Evolutionary conservation across 2,329 filamentous ascomycete genomes (phyloP).

Genomic region (Neonectria sp.): DNA sequence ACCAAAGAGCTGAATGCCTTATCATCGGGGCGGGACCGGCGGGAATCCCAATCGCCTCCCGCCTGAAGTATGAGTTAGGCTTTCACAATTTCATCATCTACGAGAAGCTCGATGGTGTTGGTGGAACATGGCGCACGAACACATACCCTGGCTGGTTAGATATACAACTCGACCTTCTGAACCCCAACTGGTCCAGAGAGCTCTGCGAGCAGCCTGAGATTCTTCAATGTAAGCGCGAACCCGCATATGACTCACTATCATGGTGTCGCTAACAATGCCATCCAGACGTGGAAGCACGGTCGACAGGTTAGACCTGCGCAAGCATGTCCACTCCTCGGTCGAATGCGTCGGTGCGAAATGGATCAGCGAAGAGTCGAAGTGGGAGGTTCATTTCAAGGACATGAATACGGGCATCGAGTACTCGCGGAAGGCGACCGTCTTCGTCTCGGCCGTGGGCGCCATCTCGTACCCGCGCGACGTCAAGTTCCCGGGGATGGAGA

Average conservation of each 20-base stretch:
- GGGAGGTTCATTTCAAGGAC: constrained; percentile 41
- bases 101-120: constrained; percentile 40
- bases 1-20: constrained; percentile 32
- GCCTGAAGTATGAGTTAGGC: constrained; percentile 39
- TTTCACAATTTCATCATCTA: constrained; percentile 43
- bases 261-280: not conserved
- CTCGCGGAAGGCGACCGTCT: constrained; percentile 33
- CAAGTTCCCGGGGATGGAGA: constrained; percentile 49
- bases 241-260: no score
- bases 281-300: constrained; percentile 37
- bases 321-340: constrained; percentile 37
- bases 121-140: constrained; percentile 42
- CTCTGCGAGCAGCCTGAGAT: constrained; percentile 35
- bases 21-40: constrained; percentile 44
- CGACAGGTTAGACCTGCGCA: constrained; percentile 43
- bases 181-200: constrained; percentile 34
- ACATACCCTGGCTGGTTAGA: constrained; percentile 38
- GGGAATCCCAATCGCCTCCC: constrained; percentile 41
- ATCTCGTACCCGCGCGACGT: constrained; percentile 44
- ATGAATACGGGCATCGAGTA: constrained; percentile 35
- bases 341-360: constrained; percentile 45
- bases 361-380: constrained; percentile 32
- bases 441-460: constrained; percentile 50
- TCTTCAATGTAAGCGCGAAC: constrained; percentile 21
- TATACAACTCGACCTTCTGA: not conserved